phyloP scores from a whole-genome alignment of 176 grass and related monocot species.

The Phragmites australis region DNA sequence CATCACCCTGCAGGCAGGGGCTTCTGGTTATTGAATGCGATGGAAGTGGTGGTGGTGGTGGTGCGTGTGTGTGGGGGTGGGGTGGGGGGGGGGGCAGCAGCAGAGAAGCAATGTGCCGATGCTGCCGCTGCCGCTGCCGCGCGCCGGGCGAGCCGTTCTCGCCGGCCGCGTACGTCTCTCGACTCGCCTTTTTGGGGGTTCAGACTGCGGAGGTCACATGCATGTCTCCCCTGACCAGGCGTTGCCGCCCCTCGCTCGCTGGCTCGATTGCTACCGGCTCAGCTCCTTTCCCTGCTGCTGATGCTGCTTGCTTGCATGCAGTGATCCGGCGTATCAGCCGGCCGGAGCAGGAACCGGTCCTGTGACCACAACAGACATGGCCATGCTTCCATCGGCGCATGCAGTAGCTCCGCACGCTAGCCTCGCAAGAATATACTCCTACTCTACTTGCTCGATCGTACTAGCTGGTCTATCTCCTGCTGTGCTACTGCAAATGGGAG shows the following conservation, averaged over 20 bases:
- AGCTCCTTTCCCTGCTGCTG: not conserved
- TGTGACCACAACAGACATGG: not conserved
- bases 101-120: not conserved
- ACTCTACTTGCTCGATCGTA: no score
- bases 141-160: not conserved
- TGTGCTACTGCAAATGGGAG: not conserved
- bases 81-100: not conserved
- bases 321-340: constrained; percentile 24
- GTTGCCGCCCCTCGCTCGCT: not conserved
- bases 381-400: not conserved
- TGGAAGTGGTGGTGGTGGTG: not conserved
- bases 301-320: not conserved
- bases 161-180: not conserved
- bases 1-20: not conserved
- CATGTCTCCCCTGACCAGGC: constrained; percentile 10
- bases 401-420: not conserved
- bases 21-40: constrained; percentile 1
- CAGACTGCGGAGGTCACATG: not conserved
- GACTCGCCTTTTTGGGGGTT: not conserved
- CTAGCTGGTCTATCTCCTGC: not conserved
- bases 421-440: not conserved
- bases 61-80: no score
- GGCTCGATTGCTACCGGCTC: not conserved
- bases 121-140: not conserved
- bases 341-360: not conserved